Conservation (phyloP, 331 rosid genomes). For the Malus hybrid region DNA sequence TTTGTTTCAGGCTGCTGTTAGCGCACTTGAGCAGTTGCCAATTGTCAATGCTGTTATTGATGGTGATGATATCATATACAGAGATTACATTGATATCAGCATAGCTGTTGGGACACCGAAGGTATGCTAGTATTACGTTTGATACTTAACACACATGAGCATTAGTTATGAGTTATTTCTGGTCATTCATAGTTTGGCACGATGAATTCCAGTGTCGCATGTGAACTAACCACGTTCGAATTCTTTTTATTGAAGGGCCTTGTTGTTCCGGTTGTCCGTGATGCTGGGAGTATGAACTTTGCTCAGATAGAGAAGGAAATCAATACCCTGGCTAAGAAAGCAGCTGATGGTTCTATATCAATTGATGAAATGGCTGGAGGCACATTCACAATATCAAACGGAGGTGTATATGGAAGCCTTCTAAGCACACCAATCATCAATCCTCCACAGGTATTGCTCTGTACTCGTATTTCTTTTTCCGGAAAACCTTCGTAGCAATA, state of each 20-base stretch:
- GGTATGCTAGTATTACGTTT: constrained; percentile 22
- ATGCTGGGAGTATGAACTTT: constrained; percentile 40
- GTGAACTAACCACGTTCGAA: background rate
- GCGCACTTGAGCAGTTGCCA: constrained; percentile 52
- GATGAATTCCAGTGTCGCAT: background rate
- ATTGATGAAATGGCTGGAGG: constrained; percentile 66
- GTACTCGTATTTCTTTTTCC: background rate
- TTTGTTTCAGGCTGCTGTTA: constrained; percentile 47
- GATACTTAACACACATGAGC: background rate
- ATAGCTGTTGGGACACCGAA: constrained; percentile 59
- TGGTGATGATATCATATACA: constrained; percentile 60
- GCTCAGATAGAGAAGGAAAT: constrained; percentile 48
- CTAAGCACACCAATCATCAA: constrained; percentile 54
- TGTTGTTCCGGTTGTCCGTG: constrained; percentile 50
- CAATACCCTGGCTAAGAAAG: constrained; percentile 51
- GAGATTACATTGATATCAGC: constrained; percentile 56
- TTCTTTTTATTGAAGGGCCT: constrained; percentile 33
- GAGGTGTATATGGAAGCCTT: constrained; percentile 62
- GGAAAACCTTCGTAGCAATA: background rate
- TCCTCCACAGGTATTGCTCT: constrained; percentile 46
- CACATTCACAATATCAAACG: constrained; percentile 53
- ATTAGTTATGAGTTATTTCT: background rate
- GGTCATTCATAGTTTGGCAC: background rate
- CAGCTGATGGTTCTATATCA: constrained; percentile 45
- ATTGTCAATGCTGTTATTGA: constrained; percentile 56